A percentile compares a stretch with the other conserved stretches of the same genome.
Conservation (phyloP, 2,329 filamentous ascomycete species). For the Botryotinia convoluta region DNA sequence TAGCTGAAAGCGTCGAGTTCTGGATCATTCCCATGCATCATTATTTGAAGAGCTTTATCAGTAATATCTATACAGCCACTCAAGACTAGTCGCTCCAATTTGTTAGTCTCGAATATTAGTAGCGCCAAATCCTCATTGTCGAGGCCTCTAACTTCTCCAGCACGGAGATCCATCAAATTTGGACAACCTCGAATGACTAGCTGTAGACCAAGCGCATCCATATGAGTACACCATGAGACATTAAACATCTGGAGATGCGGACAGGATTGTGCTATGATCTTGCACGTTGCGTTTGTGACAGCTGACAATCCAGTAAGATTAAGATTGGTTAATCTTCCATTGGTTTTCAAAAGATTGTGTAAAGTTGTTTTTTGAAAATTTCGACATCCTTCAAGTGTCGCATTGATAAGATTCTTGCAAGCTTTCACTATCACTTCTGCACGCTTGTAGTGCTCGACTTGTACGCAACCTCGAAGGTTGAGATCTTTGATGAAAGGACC, state of each 20-base stretch:
- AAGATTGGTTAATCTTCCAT: slow-evolving; percentile 74
- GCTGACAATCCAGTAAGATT: slow-evolving; percentile 80
- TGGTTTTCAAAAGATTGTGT: slow-evolving; percentile 71
- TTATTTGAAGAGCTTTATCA: slow-evolving; percentile 68
- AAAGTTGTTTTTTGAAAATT: slow-evolving; percentile 78
- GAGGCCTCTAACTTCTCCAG: slow-evolving; percentile 78
- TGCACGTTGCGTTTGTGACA: slow-evolving; percentile 81
- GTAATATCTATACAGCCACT: slow-evolving; percentile 76
- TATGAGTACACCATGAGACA: slow-evolving; percentile 87
- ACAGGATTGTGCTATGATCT: slow-evolving; percentile 78
- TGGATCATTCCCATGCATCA: slow-evolving; percentile 73
- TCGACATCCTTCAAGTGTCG: slow-evolving; percentile 84
- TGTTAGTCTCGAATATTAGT: slow-evolving; percentile 76
- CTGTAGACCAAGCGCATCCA: slow-evolving; percentile 74
- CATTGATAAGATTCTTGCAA: slow-evolving; percentile 83
- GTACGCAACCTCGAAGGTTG: slow-evolving; percentile 87
- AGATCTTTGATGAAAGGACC: slow-evolving; percentile 89
- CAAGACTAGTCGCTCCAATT: slow-evolving; percentile 76
- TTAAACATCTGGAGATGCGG: slow-evolving; percentile 80
- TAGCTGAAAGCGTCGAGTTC: slow-evolving; percentile 80
- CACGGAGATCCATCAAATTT: slow-evolving; percentile 74
- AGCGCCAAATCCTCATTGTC: slow-evolving; percentile 69
- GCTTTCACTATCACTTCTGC: slow-evolving; percentile 75
- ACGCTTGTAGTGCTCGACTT: slow-evolving; percentile 78
- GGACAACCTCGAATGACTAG: slow-evolving; percentile 71